Evolutionary conservation across 2,329 filamentous ascomycete genomes (phyloP).

Genomic region (Diaporthe longicolla): DNA sequence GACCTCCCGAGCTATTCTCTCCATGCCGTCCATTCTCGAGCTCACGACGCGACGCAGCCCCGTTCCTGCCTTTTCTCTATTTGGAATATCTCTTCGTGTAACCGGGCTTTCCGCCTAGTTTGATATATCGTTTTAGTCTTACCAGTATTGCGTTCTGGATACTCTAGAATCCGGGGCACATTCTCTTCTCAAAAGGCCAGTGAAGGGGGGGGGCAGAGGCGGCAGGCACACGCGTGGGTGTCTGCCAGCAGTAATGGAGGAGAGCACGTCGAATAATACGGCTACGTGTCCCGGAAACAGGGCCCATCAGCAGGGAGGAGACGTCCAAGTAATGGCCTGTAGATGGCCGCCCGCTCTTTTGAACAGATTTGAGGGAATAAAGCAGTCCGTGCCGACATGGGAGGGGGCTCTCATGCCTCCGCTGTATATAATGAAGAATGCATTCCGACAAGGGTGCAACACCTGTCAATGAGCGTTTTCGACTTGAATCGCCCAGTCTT

Average conservation of each 20-base stretch:
- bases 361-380: background rate
- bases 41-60: conserved; percentile 28
- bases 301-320: background rate
- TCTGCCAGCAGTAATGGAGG: conserved; percentile 1
- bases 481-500: background rate
- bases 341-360: conserved; percentile 11
- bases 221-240: background rate
- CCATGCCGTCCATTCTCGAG: conserved; percentile 6
- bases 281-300: background rate
- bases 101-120: background rate
- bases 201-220: background rate
- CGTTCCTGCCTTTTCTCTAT: background rate
- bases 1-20: background rate
- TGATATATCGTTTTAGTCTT: conserved; percentile 28
- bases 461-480: conserved; percentile 7
- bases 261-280: background rate
- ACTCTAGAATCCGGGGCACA: background rate
- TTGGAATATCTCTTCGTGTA: conserved; percentile 17
- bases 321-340: conserved; percentile 6
- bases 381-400: background rate
- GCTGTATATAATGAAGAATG: conserved; percentile 11
- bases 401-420: no score
- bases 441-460: background rate
- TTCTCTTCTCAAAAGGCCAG: background rate
- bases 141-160: background rate